These are phyloP conservation scores for Cicer arietinum DNA, from an alignment of 306 rosid genomes.

Conservation along the genomic window DNA sequence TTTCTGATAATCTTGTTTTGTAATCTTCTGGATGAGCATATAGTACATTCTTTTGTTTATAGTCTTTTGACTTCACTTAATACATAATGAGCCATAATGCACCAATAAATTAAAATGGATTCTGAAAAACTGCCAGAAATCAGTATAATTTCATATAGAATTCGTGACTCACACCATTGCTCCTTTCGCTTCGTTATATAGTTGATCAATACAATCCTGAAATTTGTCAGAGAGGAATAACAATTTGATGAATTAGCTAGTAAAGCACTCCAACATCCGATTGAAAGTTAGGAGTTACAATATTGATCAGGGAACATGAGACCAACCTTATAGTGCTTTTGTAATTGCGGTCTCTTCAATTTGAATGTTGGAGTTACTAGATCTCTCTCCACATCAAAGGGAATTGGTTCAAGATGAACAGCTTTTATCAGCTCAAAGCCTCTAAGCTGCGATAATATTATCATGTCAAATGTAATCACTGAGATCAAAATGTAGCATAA, in stretches of 20 bases:
- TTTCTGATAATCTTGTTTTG: conserved; percentile 26
- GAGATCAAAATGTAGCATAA: conserved; percentile 12
- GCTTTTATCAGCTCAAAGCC: conserved; percentile 88
- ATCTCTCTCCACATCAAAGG: conserved; percentile 88
- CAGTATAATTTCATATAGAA: conserved; percentile 14
- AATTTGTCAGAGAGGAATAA: conserved; percentile 8
- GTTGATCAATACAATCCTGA: conserved; percentile 64
- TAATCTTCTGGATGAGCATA: conserved; percentile 18
- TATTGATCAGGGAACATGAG: conserved; percentile 3
- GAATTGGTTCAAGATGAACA: conserved; percentile 73
- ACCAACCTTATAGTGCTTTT: conserved; percentile 74
- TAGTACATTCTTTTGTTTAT: background rate
- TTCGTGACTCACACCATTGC: conserved; percentile 39
- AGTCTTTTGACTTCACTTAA: conserved; percentile 23
- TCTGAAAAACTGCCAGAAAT: conserved; percentile 33
- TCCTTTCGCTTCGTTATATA: conserved; percentile 71
- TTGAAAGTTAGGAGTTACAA: conserved; percentile 3
- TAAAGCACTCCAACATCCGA: background rate
- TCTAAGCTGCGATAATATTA: conserved; percentile 63
- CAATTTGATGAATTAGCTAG: too few species aligned
- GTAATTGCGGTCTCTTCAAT: conserved; percentile 75
- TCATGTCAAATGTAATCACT: conserved; percentile 33
- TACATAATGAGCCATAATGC: conserved; percentile 34
- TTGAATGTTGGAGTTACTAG: conserved; percentile 84
- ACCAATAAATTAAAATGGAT: background rate